phyloP scores from a whole-genome alignment of 2,329 filamentous ascomycete species.

The Stromatinia cepivora region DNA sequence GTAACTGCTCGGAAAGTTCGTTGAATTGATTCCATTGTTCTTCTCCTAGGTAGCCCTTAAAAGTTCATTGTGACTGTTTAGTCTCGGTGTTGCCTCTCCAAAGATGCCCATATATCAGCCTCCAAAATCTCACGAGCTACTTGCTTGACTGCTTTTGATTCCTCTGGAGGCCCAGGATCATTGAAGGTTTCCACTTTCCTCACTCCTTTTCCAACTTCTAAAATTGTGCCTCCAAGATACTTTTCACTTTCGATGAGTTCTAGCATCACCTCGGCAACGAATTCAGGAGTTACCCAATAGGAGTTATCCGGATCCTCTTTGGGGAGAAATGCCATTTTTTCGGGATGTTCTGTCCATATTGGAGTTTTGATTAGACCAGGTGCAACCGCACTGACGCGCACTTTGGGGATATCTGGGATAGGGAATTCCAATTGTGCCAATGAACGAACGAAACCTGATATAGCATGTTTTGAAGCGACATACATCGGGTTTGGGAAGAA shows the following conservation, averaged over 20 bases:
- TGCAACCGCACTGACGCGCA: conserved; percentile 48
- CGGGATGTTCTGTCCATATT: conserved; percentile 48
- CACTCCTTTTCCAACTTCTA: conserved; percentile 45
- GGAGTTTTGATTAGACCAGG: conserved; percentile 47
- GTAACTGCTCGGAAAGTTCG: not conserved
- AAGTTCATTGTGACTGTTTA: not conserved
- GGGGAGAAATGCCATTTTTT: conserved; percentile 45
- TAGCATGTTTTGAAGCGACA: conserved; percentile 50
- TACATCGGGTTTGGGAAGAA: conserved; percentile 48
- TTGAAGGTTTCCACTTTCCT: conserved; percentile 43
- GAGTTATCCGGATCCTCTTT: conserved; percentile 32
- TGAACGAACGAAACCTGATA: conserved; percentile 49
- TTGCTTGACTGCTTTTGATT: not conserved
- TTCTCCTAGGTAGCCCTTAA: not conserved
- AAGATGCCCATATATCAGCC: conserved; percentile 16
- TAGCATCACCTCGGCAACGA: conserved; percentile 49
- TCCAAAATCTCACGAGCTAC: not conserved
- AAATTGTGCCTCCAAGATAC: conserved; percentile 45
- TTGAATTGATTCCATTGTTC: not conserved
- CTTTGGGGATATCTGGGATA: conserved; percentile 36
- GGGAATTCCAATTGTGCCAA: conserved; percentile 43
- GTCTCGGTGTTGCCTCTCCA: conserved; percentile 11
- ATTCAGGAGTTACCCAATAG: conserved; percentile 46
- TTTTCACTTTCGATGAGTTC: conserved; percentile 42
- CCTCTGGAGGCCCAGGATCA: conserved; percentile 44